Percentiles rank a stretch among this genome's conserved stretches.
These are phyloP conservation scores for Acanthochlamys bracteata DNA, from an alignment of 106 monocot species.

Conservation along the genomic window DNA sequence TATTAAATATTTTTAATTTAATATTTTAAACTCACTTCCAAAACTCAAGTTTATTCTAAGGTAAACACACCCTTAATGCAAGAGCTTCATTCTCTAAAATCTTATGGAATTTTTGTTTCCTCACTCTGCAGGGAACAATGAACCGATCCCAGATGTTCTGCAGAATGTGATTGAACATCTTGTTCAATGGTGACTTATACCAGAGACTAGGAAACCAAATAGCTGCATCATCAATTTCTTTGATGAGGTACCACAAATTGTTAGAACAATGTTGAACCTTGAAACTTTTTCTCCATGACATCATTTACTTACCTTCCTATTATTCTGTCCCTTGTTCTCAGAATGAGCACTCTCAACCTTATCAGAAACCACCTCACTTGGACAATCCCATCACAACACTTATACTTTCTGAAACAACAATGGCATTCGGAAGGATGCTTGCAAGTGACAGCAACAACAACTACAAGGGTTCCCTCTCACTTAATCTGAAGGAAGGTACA, in stretches of 20 bases:
- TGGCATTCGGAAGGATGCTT: conserved; percentile 75
- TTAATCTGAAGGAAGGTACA: conserved; percentile 67
- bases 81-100: no score
- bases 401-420: conserved; percentile 56
- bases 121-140: conserved; percentile 38
- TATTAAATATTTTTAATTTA: no score
- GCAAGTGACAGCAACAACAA: conserved; percentile 56
- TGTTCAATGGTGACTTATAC: conserved; percentile 77
- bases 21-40: no score
- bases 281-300: neutral
- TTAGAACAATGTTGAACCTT: neutral
- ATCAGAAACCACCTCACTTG: conserved; percentile 92
- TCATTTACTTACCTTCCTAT: neutral
- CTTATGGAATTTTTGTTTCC: no score
- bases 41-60: no score
- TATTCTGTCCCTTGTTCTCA: conserved; percentile 12
- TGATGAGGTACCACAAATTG: conserved; percentile 56
- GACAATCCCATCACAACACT: conserved; percentile 91
- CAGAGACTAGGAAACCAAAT: conserved; percentile 79
- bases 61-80: no score
- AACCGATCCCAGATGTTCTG: conserved; percentile 65
- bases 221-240: conserved; percentile 96
- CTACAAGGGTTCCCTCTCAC: conserved; percentile 76
- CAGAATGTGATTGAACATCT: conserved; percentile 76
- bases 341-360: conserved; percentile 90